Percentiles rank a stretch among this genome's conserved stretches.
Conservation (phyloP, 2,329 filamentous ascomycete species). For the Zymoseptoria tritici region DNA sequence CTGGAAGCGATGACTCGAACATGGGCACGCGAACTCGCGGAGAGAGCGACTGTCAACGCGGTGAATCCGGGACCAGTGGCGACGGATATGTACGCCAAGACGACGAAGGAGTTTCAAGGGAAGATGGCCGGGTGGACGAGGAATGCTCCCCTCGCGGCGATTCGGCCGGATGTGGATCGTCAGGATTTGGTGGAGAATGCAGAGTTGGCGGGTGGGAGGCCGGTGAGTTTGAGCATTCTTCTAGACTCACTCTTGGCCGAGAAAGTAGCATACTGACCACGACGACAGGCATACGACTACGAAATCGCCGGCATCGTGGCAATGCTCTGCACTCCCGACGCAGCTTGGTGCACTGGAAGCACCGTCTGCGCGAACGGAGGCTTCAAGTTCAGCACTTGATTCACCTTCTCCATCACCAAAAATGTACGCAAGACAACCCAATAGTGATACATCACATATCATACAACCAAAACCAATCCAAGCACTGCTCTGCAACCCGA, state of each 20-base stretch:
- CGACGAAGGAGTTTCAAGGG: constrained; percentile 50
- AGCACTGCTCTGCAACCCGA: no score
- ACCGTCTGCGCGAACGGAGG: constrained; percentile 76
- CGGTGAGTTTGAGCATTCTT: constrained; percentile 38
- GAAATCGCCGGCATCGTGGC: constrained; percentile 71
- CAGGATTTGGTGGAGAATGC: constrained; percentile 45
- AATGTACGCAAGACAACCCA: background rate
- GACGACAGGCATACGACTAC: constrained; percentile 48
- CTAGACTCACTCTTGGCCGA: constrained; percentile 7
- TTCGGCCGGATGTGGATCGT: constrained; percentile 55
- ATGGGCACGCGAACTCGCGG: constrained; percentile 56
- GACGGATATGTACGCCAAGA: constrained; percentile 56
- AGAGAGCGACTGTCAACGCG: constrained; percentile 57
- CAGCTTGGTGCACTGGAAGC: constrained; percentile 69
- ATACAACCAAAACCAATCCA: background rate
- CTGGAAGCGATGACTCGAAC: constrained; percentile 63
- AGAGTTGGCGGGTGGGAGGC: constrained; percentile 46
- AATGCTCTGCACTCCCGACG: constrained; percentile 66
- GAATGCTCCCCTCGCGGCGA: constrained; percentile 57
- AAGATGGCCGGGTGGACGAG: constrained; percentile 54
- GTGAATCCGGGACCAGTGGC: constrained; percentile 60
- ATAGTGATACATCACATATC: background rate
- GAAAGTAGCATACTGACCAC: constrained; percentile 18
- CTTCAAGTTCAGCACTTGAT: constrained; percentile 48
- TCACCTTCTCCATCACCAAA: background rate